These are phyloP conservation scores for Alternaria ventricosa DNA, from an alignment of 2,329 filamentous ascomycete genomes.

Conservation along the genomic window DNA sequence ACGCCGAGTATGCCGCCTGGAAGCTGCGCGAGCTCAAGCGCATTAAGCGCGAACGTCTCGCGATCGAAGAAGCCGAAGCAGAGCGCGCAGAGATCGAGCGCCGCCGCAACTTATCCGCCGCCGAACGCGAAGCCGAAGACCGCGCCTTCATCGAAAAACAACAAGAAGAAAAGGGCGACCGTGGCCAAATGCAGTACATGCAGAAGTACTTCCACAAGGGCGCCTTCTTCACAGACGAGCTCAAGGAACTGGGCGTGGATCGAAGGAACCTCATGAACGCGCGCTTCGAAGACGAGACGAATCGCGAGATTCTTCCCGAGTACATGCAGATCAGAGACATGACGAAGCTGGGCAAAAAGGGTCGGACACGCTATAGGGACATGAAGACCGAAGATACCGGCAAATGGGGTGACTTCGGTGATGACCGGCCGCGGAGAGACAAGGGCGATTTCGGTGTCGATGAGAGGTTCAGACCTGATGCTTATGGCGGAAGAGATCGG, in stretches of 20 bases:
- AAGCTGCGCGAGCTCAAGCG: constrained; percentile 89
- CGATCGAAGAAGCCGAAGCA: constrained; percentile 81
- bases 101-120: constrained; percentile 81
- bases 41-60: constrained; percentile 83
- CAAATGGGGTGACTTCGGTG: constrained; percentile 73
- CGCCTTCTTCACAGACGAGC: constrained; percentile 89
- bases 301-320: constrained; percentile 83
- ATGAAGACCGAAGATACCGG: constrained; percentile 91
- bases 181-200: constrained; percentile 87
- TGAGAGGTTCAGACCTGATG: constrained; percentile 72
- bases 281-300: constrained; percentile 81
- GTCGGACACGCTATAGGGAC: constrained; percentile 87
- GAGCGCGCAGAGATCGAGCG: constrained; percentile 91
- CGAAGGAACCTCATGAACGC: constrained; percentile 86
- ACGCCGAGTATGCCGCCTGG: constrained; percentile 90
- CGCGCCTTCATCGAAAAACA: constrained; percentile 77
- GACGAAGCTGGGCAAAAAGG: constrained; percentile 92
- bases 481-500: constrained; percentile 47
- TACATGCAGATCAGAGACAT: constrained; percentile 93
- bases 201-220: constrained; percentile 97
- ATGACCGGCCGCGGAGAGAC: constrained; percentile 51
- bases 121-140: constrained; percentile 87
- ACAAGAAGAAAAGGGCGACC: constrained; percentile 74
- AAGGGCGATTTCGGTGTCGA: constrained; percentile 59
- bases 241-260: constrained; percentile 75